phyloP scores from a whole-genome alignment of 1,284 basidiomycete genomes.

The Cryptococcus wingfieldii region DNA sequence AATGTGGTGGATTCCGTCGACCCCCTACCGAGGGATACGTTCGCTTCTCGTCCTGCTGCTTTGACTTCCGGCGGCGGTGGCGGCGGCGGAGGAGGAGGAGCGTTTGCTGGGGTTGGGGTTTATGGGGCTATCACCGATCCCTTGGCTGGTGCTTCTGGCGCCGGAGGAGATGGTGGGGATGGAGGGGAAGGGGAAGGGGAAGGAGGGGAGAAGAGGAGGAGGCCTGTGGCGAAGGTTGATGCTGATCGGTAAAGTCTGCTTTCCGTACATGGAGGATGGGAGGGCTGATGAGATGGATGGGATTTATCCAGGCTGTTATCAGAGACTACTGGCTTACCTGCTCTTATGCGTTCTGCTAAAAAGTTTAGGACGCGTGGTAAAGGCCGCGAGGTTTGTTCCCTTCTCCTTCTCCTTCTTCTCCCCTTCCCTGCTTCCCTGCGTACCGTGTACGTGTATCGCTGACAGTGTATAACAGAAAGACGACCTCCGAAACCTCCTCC shows the following conservation, averaged over 20 bases:
- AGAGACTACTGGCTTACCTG: conserved; percentile 68
- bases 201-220: conserved; percentile 52
- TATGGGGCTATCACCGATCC: conserved; percentile 3
- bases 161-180: conserved; percentile 12
- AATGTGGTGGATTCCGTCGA: no score
- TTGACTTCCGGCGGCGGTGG: neutral
- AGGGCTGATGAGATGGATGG: neutral
- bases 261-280: neutral
- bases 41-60: no score
- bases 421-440: no score
- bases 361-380: conserved; percentile 75
- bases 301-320: conserved; percentile 51
- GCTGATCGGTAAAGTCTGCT: no score
- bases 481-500: conserved; percentile 72
- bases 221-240: conserved; percentile 61
- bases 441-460: no score
- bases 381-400: conserved; percentile 67
- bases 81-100: neutral
- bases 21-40: no score
- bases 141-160: neutral
- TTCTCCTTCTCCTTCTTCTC: neutral
- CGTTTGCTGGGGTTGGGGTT: neutral
- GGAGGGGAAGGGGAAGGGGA: conserved; percentile 29
- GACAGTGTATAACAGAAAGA: conserved; percentile 53
- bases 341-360: conserved; percentile 67